Evolutionary conservation across 805 yeast species (phyloP), one percentile per base, ranked within the genome.

Genomic region (Komagataella mondaviorum): DNA sequence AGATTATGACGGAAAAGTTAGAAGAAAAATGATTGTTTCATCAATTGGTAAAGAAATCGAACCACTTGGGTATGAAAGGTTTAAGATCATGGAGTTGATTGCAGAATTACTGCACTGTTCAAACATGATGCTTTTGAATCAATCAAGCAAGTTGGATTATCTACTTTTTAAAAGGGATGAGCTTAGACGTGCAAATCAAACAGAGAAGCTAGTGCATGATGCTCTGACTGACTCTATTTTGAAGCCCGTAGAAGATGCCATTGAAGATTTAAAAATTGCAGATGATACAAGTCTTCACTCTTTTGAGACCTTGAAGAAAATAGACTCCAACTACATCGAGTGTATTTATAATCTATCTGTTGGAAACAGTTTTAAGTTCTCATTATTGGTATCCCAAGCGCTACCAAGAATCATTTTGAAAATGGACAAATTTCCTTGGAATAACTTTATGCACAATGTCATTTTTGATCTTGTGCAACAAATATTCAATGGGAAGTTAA

Each of bases 71-170:
- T 87, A 89, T 62, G 95, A 91, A 59, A 74, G 90, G 54, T 90
- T 93, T 67, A 87, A 89, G 61, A 76, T 91, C 7, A 82, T 95
- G 58, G 99, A 93, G 67, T 68, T 93, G 53, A 78, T 93, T 44
- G 99, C 99, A 0, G 99, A 93, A 63, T 72, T 93, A 23, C 69
- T 93, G 52, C 99, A 93, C 66, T 93, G 99, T 62, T 88, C 96
- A 20, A 93, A 93, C 68, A 93, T 93, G 98, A 83, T 83, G 2
- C 72, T 90, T 20, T 76, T 93, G 64, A 93, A 91, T 63, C 88
- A 90, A 48, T 79, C 79, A 23, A 72, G 73, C 50, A 60, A 59
- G 82, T 85, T 51, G 83, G 87, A 64, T 54, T 72, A 72, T 30
- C 75, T 88, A 47, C 81, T 88, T 22, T 65, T 67, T 48, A 80